Evolutionary conservation across 352 stramenopile genomes (phyloP).

Genomic region (Phytophthora megakarya): DNA sequence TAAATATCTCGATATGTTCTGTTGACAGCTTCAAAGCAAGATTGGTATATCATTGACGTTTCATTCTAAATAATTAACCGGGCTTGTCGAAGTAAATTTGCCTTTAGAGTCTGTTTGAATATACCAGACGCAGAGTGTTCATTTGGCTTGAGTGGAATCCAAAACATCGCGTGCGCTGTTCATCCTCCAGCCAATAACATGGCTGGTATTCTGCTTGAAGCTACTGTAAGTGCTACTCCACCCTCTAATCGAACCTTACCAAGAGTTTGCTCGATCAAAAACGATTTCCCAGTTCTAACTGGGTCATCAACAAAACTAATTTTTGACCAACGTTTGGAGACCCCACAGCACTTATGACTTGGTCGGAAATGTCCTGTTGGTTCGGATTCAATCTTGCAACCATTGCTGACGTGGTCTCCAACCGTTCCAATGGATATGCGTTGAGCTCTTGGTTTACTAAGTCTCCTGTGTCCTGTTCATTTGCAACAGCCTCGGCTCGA

Average conservation of each 20-base stretch:
- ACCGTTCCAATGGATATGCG: not conserved
- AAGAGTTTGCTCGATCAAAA: conserved; percentile 28
- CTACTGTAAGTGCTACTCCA: too few relatives aligned
- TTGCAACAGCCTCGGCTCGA: not conserved
- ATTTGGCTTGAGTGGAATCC: too few relatives aligned
- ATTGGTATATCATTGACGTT: conserved; percentile 7
- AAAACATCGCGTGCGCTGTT: too few relatives aligned
- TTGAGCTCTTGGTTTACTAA: not conserved
- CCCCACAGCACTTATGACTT: not conserved
- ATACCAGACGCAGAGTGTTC: too few relatives aligned
- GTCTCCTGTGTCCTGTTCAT: too few relatives aligned
- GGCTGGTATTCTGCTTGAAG: too few relatives aligned
- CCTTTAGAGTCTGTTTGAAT: too few relatives aligned
- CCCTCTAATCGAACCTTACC: too few relatives aligned
- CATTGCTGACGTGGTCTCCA: not conserved
- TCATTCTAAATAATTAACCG: too few relatives aligned
- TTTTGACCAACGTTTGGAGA: not conserved
- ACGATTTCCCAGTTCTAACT: conserved; percentile 41
- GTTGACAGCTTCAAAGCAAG: conserved; percentile 34
- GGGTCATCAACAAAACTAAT: conserved; percentile 32
- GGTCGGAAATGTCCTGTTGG: not conserved
- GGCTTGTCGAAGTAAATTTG: too few relatives aligned
- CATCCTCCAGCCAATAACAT: too few relatives aligned
- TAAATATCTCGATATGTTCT: conserved; percentile 21
- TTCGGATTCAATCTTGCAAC: not conserved